Percentiles rank a stretch among this genome's conserved stretches.
Evolutionary conservation across 2,329 filamentous ascomycete genomes (phyloP).

Genomic region (Sarocladium brachiariae): DNA sequence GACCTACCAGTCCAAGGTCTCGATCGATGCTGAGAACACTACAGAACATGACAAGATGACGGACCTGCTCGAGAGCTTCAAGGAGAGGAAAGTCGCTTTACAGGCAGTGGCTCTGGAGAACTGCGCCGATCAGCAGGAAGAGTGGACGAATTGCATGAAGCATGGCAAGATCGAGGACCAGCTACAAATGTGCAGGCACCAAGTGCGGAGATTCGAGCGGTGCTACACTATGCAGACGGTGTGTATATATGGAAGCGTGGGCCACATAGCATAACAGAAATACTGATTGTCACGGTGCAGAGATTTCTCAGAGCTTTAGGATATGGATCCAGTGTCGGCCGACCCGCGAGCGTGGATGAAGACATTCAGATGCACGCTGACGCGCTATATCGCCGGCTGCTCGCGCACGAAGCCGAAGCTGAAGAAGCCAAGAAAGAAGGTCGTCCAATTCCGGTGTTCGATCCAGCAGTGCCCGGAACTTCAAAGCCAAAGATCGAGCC

Average conservation of each 20-base stretch:
- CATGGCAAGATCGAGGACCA: slow-evolving; percentile 60
- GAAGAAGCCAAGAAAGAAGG: slow-evolving; percentile 60
- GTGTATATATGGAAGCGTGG: slow-evolving; percentile 14
- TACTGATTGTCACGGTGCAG: slow-evolving; percentile 28
- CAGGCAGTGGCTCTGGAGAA: slow-evolving; percentile 84
- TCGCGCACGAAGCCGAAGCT: slow-evolving; percentile 71
- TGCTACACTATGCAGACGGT: slow-evolving; percentile 88
- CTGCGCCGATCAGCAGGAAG: slow-evolving; percentile 79
- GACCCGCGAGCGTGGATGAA: slow-evolving; percentile 65
- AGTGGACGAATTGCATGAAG: slow-evolving; percentile 76
- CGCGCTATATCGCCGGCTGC: slow-evolving; percentile 78
- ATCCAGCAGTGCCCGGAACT: slow-evolving; percentile 42
- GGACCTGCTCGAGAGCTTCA: slow-evolving; percentile 76
- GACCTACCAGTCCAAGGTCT: slow-evolving; percentile 68
- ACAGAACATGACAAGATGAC: slow-evolving; percentile 73
- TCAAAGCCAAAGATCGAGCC: slow-evolving; percentile 18
- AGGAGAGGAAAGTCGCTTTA: slow-evolving; percentile 71
- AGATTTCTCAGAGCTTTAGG: slow-evolving; percentile 87
- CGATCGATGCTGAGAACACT: slow-evolving; percentile 62
- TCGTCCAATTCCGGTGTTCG: slow-evolving; percentile 50
- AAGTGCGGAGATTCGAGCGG: slow-evolving; percentile 71
- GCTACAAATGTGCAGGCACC: slow-evolving; percentile 72
- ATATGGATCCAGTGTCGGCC: slow-evolving; percentile 65
- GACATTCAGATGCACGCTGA: slow-evolving; percentile 95
- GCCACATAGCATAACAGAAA: neutral